A percentile compares a stretch with the other conserved stretches of the same genome.
phyloP scores from a whole-genome alignment of 257 asterid genomes.

The Solanum commersonii region DNA sequence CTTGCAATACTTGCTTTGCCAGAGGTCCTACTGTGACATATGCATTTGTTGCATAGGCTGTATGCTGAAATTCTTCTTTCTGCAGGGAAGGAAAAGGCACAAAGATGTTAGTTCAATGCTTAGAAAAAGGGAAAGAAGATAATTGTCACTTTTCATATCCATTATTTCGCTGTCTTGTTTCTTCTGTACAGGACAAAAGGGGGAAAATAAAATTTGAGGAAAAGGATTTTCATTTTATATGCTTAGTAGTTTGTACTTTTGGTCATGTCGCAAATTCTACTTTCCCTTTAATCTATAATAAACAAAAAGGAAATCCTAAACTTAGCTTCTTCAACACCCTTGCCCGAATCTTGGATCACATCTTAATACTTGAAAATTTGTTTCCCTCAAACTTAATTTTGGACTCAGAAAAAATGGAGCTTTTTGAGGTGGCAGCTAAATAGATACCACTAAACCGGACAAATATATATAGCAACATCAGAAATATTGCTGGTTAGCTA shows the following conservation, averaged over 20 bases:
- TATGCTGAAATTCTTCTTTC: conserved; percentile 99
- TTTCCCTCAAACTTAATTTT: not conserved
- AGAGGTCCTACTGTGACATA: conserved; percentile 78
- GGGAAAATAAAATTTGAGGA: not conserved
- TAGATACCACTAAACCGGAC: not conserved
- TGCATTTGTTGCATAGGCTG: conserved; percentile 89
- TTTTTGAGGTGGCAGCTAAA: not conserved
- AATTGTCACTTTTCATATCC: not conserved
- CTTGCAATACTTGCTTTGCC: conserved; percentile 68
- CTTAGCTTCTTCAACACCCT: not conserved
- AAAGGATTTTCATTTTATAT: not conserved
- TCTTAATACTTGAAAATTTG: not conserved
- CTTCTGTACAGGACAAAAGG: not conserved
- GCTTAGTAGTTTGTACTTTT: not conserved
- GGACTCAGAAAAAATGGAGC: not conserved
- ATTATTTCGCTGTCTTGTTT: not conserved
- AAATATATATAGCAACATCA: not conserved
- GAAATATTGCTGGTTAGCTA: not conserved
- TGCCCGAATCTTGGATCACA: not conserved
- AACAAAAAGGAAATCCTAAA: not conserved
- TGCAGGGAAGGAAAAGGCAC: conserved; percentile 17
- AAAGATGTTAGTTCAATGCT: not conserved
- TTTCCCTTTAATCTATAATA: not conserved
- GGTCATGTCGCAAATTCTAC: not conserved
- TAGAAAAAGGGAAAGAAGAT: not conserved